phyloP scores from a whole-genome alignment of 331 rosid genomes.

The Prunus yedoensis region DNA sequence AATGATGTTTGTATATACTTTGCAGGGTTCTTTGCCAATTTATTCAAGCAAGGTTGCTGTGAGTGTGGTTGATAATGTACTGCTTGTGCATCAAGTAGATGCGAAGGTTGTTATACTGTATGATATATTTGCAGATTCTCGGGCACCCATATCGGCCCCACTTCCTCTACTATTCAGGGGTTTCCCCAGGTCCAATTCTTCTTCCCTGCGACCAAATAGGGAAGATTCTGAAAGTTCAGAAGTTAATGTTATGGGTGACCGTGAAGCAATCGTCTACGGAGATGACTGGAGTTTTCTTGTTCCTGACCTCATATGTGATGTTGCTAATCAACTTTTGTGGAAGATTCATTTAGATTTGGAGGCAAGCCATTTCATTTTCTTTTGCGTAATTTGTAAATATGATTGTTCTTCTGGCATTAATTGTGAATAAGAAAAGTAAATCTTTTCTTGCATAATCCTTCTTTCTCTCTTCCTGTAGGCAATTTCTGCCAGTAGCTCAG shows the following conservation, averaged over 20 bases:
- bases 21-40: constrained; percentile 95
- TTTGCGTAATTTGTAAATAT: constrained; percentile 14
- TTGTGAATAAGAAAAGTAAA: background rate
- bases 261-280: constrained; percentile 61
- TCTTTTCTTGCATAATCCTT: constrained; percentile 6
- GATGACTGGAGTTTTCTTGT: constrained; percentile 83
- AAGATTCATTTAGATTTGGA: constrained; percentile 86
- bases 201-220: constrained; percentile 51
- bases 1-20: constrained; percentile 31
- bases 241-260: constrained; percentile 39
- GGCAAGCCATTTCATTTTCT: constrained; percentile 39
- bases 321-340: constrained; percentile 68
- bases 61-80: constrained; percentile 90
- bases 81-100: constrained; percentile 94
- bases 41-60: constrained; percentile 85
- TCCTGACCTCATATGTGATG: constrained; percentile 81
- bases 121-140: constrained; percentile 81
- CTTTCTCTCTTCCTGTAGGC: constrained; percentile 50
- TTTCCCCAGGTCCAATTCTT: constrained; percentile 56
- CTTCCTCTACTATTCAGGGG: constrained; percentile 89
- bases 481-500: constrained; percentile 95
- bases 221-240: constrained; percentile 57
- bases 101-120: constrained; percentile 95
- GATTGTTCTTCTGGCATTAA: constrained; percentile 9
- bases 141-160: constrained; percentile 97